A percentile compares a stretch with the other conserved stretches of the same genome.
These are phyloP conservation scores for Pleurotus platypus DNA, from an alignment of 768 basidiomycete genomes.

Conservation along the genomic window DNA sequence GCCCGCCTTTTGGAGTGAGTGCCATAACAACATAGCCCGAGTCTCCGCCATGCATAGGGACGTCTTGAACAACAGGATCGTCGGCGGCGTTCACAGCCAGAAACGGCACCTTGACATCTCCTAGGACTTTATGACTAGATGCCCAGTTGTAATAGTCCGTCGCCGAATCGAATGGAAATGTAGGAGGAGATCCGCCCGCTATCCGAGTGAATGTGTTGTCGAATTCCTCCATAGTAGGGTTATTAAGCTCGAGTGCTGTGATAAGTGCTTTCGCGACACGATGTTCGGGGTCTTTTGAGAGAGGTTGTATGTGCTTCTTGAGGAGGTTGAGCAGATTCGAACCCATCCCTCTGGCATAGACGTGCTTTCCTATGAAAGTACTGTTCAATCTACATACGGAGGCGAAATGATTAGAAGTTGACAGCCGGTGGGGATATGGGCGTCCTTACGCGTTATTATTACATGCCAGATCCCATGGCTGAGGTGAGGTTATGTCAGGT, in stretches of 20 bases:
- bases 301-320: slow-evolving; percentile 41
- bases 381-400: slow-evolving; percentile 42
- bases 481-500: slow-evolving; percentile 6
- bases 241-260: slow-evolving; percentile 42
- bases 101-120: slow-evolving; percentile 65
- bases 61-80: slow-evolving; percentile 68
- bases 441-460: slow-evolving; percentile 44
- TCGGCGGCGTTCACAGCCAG: slow-evolving; percentile 73
- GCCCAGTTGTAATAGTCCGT: slow-evolving; percentile 47
- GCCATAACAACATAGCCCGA: slow-evolving; percentile 57
- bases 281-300: slow-evolving; percentile 51
- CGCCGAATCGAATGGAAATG: slow-evolving; percentile 44
- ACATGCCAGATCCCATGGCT: slow-evolving; percentile 53
- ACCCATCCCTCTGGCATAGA: slow-evolving; percentile 82
- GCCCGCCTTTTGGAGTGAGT: slow-evolving; percentile 64
- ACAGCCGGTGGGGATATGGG: slow-evolving; percentile 11
- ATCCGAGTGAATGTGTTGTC: slow-evolving; percentile 65
- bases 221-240: slow-evolving; percentile 53
- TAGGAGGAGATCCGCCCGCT: slow-evolving; percentile 62
- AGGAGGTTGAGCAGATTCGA: slow-evolving; percentile 63
- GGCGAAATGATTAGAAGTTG: slow-evolving; percentile 12
- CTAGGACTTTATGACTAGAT: slow-evolving; percentile 60
- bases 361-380: slow-evolving; percentile 51
- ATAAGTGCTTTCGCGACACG: slow-evolving; percentile 45
- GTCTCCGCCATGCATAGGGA: slow-evolving; percentile 53